Evolutionary conservation across 2,329 filamentous ascomycete species (phyloP).

Genomic region (Nothophoma quercina): DNA sequence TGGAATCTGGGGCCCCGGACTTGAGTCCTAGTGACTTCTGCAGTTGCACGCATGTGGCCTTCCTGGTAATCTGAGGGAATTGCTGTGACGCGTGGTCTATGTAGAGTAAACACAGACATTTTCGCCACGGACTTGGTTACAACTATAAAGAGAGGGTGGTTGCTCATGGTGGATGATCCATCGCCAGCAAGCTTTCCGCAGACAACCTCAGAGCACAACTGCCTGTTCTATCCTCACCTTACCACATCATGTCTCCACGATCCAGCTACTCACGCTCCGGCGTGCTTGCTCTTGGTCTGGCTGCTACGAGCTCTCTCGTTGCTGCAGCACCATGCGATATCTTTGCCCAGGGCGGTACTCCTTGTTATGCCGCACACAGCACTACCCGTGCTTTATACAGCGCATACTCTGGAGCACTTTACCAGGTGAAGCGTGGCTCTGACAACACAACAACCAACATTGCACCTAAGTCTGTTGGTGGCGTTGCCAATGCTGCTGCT

Average conservation of each 20-base stretch:
- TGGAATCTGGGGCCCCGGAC: conserved; percentile 8
- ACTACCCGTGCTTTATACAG: conserved; percentile 70
- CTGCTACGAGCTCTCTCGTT: conserved; percentile 52
- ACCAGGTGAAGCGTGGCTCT: conserved; percentile 67
- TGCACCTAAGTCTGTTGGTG: conserved; percentile 63
- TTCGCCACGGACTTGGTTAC: no score
- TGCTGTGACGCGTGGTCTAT: neutral
- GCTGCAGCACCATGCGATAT: conserved; percentile 68
- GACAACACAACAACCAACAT: conserved; percentile 59
- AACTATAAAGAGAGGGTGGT: neutral
- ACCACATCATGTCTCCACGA: conserved; percentile 14
- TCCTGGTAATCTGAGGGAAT: neutral
- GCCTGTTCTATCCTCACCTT: neutral
- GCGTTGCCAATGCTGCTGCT: conserved; percentile 66
- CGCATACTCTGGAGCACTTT: conserved; percentile 62
- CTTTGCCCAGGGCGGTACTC: conserved; percentile 65
- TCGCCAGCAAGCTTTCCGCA: neutral
- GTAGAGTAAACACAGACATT: neutral
- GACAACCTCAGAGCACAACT: neutral
- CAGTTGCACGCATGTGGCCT: neutral
- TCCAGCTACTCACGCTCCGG: conserved; percentile 2
- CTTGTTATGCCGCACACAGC: conserved; percentile 70
- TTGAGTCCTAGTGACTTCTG: neutral
- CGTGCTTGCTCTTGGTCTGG: conserved; percentile 44
- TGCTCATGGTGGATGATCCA: neutral